A percentile compares a stretch with the other conserved stretches of the same genome.
Conservation (phyloP, 495 filamentous ascomycete genomes). For the Acidomyces sp. region DNA sequence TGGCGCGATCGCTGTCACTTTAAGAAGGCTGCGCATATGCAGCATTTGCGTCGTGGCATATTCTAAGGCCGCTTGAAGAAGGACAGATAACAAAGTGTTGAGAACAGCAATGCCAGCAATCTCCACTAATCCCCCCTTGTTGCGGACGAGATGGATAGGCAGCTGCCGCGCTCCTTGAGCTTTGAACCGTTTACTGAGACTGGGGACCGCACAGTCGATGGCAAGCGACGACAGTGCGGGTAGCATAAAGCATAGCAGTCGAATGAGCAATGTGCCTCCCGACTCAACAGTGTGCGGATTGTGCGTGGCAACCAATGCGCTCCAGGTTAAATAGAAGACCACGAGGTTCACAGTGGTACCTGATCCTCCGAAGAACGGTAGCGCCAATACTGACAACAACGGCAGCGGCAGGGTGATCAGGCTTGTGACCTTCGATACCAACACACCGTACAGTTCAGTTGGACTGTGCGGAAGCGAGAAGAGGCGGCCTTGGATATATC, state of each 20-base stretch:
- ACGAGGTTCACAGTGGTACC: conserved; percentile 70
- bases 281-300: conserved; percentile 64
- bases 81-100: conserved; percentile 48
- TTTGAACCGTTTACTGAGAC: conserved; percentile 53
- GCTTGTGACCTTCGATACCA: conserved; percentile 12
- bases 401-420: conserved; percentile 46
- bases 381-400: conserved; percentile 49
- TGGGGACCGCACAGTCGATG: conserved; percentile 59
- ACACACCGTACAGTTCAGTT: conserved; percentile 7
- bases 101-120: conserved; percentile 43
- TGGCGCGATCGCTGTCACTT: conserved; percentile 44
- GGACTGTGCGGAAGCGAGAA: conserved; percentile 4
- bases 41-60: conserved; percentile 38
- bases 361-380: conserved; percentile 46
- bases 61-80: conserved; percentile 33
- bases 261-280: conserved; percentile 50
- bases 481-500: conserved; percentile 11
- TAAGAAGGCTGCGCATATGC: conserved; percentile 41
- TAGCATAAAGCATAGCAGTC: conserved; percentile 57
- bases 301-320: conserved; percentile 66
- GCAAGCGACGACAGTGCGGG: conserved; percentile 62
- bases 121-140: conserved; percentile 22
- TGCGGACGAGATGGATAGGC: conserved; percentile 30
- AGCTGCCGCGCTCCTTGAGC: conserved; percentile 50
- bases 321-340: conserved; percentile 88